These are phyloP conservation scores for Cystobasidium pallidum DNA, from an alignment of 1,284 basidiomycete species.

Conservation along the genomic window DNA sequence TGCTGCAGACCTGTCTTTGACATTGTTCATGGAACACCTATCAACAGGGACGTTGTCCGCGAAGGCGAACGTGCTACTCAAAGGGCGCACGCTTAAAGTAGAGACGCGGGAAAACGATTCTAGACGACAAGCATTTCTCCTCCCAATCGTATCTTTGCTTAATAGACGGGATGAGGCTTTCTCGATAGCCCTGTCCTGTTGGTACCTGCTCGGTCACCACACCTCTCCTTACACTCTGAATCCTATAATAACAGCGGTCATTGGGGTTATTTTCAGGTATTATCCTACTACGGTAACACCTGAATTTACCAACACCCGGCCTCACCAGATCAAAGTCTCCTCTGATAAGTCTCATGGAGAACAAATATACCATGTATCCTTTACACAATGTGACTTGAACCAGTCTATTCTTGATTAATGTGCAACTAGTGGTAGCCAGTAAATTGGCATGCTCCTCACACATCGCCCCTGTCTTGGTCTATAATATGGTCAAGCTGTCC, in stretches of 20 bases:
- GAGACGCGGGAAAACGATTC: too few species aligned
- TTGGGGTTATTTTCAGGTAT: too few species aligned
- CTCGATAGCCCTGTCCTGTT: too few species aligned
- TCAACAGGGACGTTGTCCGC: conserved; percentile 24
- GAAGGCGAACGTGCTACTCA: not conserved
- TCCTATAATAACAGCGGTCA: too few species aligned
- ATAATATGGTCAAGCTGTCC: conserved; percentile 24
- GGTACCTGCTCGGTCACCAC: too few species aligned
- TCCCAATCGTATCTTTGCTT: too few species aligned
- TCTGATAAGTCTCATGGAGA: not conserved
- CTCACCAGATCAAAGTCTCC: not conserved
- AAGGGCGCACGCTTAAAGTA: conserved; percentile 10
- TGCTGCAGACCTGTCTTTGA: conserved; percentile 31
- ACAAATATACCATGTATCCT: not conserved
- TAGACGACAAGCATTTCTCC: too few species aligned
- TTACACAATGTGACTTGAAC: not conserved
- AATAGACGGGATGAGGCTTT: too few species aligned
- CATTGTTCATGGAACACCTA: conserved; percentile 22
- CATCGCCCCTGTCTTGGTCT: too few species aligned
- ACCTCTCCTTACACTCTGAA: conserved; percentile 3
- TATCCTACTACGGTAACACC: too few species aligned
- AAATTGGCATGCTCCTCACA: not conserved
- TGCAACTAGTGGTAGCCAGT: conserved; percentile 5
- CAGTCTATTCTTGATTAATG: not conserved
- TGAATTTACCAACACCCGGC: too few species aligned